A percentile compares a stretch with the other conserved stretches of the same genome.
Conservation (phyloP, 2,329 filamentous ascomycete genomes). For the Cordyceps cateniannulata region DNA sequence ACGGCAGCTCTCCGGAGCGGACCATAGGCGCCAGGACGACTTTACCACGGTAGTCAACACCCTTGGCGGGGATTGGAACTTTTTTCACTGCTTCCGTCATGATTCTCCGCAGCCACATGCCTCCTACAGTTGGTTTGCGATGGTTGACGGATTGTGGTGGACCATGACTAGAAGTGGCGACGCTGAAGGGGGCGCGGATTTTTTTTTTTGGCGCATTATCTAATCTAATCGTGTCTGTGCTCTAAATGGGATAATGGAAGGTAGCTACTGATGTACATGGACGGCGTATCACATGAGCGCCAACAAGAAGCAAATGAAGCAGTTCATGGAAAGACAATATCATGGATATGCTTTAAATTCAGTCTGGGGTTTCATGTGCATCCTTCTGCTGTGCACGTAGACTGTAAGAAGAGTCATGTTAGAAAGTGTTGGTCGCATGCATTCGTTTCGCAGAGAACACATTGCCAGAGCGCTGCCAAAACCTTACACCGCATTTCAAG, state of each 20-base stretch:
- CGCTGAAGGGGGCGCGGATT: background rate
- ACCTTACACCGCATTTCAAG: background rate
- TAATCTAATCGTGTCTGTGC: conserved; percentile 10
- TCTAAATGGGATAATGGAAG: too few relatives aligned
- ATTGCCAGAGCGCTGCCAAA: background rate
- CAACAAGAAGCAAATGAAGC: too few relatives aligned
- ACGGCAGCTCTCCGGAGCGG: conserved; percentile 90
- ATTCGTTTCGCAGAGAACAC: too few relatives aligned
- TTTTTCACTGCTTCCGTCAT: conserved; percentile 57
- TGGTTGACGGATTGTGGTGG: background rate
- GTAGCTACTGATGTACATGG: too few relatives aligned
- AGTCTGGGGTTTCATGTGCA: too few relatives aligned
- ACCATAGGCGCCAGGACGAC: conserved; percentile 97
- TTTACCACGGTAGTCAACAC: conserved; percentile 90
- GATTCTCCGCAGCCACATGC: conserved; percentile 38
- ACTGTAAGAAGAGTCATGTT: too few relatives aligned
- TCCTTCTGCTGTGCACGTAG: too few relatives aligned
- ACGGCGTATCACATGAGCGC: too few relatives aligned
- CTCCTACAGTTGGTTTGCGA: conserved; percentile 8
- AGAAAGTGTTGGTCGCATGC: too few relatives aligned
- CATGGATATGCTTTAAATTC: too few relatives aligned
- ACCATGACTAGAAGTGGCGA: background rate
- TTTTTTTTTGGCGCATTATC: conserved; percentile 7
- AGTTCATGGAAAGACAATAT: too few relatives aligned
- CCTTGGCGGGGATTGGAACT: conserved; percentile 79